Base-by-base conservation (phyloP, 2,329 filamentous ascomycete genomes). In the Colletotrichum liaoningense region DNA sequence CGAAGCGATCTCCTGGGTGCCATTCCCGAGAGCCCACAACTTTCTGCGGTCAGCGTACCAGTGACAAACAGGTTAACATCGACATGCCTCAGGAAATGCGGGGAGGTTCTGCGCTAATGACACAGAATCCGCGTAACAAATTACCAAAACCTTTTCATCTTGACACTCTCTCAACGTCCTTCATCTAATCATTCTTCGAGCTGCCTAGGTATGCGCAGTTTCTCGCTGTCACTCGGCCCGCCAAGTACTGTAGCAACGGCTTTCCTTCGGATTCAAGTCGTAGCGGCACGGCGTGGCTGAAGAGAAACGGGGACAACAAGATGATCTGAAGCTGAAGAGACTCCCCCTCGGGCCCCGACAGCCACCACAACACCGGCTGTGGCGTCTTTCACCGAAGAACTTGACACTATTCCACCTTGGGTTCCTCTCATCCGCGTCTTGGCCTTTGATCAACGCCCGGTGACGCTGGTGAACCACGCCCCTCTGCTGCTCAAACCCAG, bases 341-440 rank as follows among this genome's bases (percentile, higher is more conserved):
- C 8, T 24, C 22, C 38, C 16, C n/a, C 28, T 38, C 42, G 26
- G 63, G 22, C 33, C 59, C 42, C n/a, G 54, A 28, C 30, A 64
- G 24, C 42, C 19, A 49, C 42, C 16, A 49, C 46, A 28, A 33
- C 30, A 69, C 33, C 33, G 33, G 54, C 24, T 46, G 59, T 72
- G 42, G 66, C 59, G 30, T 69, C 59, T 19, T n/a, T 55, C 59
- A 30, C 30, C 59, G 30, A 26, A n/a, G 42, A n/a, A 4, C 42
- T 8, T 14, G 42, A 26, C 54, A 49, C 24, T 35, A 59, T 64
- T 42, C 54, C 70, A 54, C 54, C 54, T 63, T 64, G 19, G 30
- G 63, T 24, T 60, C 38, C 30, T n/a, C 12, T 35, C 69, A n/a
- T 38, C 62, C 55, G 58, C 69, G 58, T n/a, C 59, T 65, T 65